phyloP scores from a whole-genome alignment of 1,284 basidiomycete genomes.

The Cystobasidium sp. region DNA sequence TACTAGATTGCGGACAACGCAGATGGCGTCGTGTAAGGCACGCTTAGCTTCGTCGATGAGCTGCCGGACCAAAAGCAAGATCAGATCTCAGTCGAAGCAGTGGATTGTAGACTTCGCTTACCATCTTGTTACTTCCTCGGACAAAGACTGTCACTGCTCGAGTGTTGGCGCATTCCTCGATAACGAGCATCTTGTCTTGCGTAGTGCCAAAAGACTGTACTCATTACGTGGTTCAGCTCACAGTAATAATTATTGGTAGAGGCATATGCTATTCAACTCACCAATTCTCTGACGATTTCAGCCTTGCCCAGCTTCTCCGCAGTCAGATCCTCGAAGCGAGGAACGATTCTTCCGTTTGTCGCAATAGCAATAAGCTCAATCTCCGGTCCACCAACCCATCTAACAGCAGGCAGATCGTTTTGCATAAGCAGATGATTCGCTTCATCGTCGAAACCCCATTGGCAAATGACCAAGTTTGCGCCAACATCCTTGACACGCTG shows the following conservation, averaged over 20 bases:
- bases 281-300: conserved; percentile 86
- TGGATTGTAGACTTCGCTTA: conserved; percentile 55
- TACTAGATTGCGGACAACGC: conserved; percentile 93
- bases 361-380: conserved; percentile 99
- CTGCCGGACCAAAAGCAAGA: conserved; percentile 61
- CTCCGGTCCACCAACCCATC: conserved; percentile 99
- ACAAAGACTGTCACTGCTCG: conserved; percentile 97
- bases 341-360: conserved; percentile 96
- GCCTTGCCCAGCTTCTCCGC: conserved; percentile 89
- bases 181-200: conserved; percentile 97
- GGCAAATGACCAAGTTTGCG: conserved; percentile 97
- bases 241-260: neutral
- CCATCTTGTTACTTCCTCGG: conserved; percentile 98
- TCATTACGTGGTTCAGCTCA: neutral
- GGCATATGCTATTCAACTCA: conserved; percentile 4
- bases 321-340: conserved; percentile 93
- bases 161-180: conserved; percentile 97
- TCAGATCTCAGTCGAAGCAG: neutral
- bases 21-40: conserved; percentile 95
- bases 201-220: conserved; percentile 87
- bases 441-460: conserved; percentile 99
- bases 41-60: conserved; percentile 99
- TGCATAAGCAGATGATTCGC: conserved; percentile 98
- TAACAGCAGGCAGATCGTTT: conserved; percentile 94
- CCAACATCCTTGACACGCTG: conserved; percentile 96